Conservation (phyloP, 495 filamentous ascomycete genomes). For the Aspergillus biplanus region DNA sequence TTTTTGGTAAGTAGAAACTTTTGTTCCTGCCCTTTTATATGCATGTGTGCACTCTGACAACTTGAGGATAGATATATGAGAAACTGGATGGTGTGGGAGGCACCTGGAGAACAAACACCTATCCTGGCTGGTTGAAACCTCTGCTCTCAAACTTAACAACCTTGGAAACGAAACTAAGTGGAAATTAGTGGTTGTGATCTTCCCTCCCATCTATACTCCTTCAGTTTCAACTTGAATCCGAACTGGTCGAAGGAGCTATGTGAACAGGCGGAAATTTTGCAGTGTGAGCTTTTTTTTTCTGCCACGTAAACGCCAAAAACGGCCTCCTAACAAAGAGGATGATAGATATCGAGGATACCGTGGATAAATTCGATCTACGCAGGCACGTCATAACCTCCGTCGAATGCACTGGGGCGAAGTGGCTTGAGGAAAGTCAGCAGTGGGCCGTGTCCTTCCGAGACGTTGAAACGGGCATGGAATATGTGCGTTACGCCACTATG, state of each 20-base stretch:
- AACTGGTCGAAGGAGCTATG: constrained; percentile 57
- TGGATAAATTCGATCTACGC: constrained; percentile 40
- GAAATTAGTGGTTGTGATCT: constrained; percentile 39
- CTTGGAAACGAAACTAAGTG: background rate
- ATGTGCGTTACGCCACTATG: background rate
- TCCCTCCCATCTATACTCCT: constrained; percentile 56
- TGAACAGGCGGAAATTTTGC: constrained; percentile 50
- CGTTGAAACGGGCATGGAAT: background rate
- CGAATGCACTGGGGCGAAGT: background rate
- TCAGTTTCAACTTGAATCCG: constrained; percentile 58
- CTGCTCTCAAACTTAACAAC: background rate
- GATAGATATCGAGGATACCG: constrained; percentile 36
- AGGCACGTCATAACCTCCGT: constrained; percentile 28
- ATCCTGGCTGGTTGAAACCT: constrained; percentile 50
- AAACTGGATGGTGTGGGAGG: constrained; percentile 57
- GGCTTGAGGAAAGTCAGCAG: background rate
- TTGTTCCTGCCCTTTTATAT: background rate
- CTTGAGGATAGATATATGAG: constrained; percentile 51
- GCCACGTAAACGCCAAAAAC: no score
- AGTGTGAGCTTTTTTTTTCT: constrained; percentile 12
- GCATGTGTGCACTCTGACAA: background rate
- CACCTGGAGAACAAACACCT: constrained; percentile 64
- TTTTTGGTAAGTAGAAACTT: constrained; percentile 37
- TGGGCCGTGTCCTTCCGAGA: background rate
- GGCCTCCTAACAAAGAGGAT: background rate